A percentile compares a stretch with the other conserved stretches of the same genome.
Conservation (phyloP, 495 filamentous ascomycete genomes). For the Penicillium salamii region DNA sequence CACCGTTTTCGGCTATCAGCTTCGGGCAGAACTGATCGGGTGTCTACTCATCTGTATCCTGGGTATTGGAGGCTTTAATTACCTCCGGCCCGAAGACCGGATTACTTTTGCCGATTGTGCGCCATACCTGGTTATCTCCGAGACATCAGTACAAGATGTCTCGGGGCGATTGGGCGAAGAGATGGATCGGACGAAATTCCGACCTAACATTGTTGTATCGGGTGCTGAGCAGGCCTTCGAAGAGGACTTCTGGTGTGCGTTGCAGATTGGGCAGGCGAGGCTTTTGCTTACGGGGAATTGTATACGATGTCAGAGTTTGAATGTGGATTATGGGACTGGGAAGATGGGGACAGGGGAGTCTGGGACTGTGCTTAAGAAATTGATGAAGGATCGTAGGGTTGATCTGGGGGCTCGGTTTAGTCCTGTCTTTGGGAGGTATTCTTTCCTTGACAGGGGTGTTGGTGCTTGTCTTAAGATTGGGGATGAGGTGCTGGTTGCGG, state of each 20-base stretch:
- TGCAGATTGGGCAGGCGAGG: constrained; percentile 32
- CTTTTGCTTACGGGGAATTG: constrained; percentile 76
- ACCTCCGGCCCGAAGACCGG: constrained; percentile 20
- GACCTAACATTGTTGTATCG: constrained; percentile 78
- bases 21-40: no score
- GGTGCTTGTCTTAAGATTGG: constrained; percentile 56
- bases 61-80: no score
- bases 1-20: no score
- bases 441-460: constrained; percentile 50
- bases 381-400: constrained; percentile 75
- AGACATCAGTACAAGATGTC: constrained; percentile 66
- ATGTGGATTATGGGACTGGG: constrained; percentile 80
- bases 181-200: constrained; percentile 79
- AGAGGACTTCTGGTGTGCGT: constrained; percentile 83
- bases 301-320: constrained; percentile 71
- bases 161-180: constrained; percentile 53
- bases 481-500: constrained; percentile 64
- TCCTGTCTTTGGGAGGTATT: constrained; percentile 84
- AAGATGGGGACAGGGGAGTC: constrained; percentile 58
- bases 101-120: constrained; percentile 83
- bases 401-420: constrained; percentile 70
- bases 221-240: constrained; percentile 62
- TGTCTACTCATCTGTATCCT: no score
- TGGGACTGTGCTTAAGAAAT: constrained; percentile 69
- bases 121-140: constrained; percentile 69